phyloP scores from a whole-genome alignment of 164 flowering plant genomes.

The Euptelea pleiosperma region DNA sequence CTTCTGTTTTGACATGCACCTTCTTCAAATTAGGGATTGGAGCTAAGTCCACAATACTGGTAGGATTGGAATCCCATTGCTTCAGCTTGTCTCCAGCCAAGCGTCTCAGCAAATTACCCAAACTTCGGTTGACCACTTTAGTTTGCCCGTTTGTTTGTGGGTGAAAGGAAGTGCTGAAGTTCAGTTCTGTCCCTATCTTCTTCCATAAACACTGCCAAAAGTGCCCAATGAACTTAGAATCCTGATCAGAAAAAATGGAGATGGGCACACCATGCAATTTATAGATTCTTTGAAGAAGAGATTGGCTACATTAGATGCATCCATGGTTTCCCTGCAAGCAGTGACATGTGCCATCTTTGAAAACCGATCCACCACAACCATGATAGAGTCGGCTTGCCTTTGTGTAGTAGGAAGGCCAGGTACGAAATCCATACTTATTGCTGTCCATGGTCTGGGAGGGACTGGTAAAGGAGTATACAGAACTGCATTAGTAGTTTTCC shows the following conservation, averaged over 20 bases:
- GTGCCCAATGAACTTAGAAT: background rate
- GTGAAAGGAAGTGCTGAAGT: background rate
- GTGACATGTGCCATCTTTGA: slow-evolving; percentile 1
- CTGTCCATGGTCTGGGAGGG: background rate
- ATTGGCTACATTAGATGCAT: background rate
- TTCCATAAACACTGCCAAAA: background rate
- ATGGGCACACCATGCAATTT: background rate
- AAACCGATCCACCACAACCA: slow-evolving; percentile 2
- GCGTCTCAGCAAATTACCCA: background rate
- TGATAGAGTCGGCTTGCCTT: background rate
- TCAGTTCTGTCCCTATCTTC: background rate
- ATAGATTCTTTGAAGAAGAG: background rate
- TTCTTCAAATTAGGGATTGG: background rate
- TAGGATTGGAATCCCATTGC: background rate
- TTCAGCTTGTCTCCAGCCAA: background rate
- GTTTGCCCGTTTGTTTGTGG: background rate
- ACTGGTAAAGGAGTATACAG: slow-evolving; percentile 5
- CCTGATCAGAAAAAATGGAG: background rate
- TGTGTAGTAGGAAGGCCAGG: background rate
- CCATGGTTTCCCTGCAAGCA: background rate
- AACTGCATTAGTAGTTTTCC: background rate
- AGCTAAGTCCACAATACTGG: background rate
- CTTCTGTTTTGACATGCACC: background rate
- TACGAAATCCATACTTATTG: slow-evolving; percentile 4
- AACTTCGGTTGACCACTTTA: background rate